Percentiles rank a stretch among this genome's conserved stretches.
phyloP scores from a whole-genome alignment of 306 rosid species.

The Lablab purpureus region DNA sequence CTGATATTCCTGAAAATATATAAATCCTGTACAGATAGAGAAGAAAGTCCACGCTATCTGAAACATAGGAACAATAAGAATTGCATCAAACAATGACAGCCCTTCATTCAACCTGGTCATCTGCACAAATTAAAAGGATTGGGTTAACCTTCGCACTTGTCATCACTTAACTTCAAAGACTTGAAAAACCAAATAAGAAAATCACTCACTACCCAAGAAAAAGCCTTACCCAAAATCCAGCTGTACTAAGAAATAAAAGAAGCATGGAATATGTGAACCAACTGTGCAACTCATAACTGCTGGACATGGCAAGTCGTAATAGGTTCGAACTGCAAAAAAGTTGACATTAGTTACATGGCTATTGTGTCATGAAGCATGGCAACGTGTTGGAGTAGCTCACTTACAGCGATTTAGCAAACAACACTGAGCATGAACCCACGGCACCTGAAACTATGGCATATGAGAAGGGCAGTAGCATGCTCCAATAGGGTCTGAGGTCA shows the following conservation, averaged over 20 bases:
- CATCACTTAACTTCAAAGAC: constrained; percentile 17
- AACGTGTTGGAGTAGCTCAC: constrained; percentile 50
- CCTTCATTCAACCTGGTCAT: constrained; percentile 99
- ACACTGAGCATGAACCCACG: constrained; percentile 95
- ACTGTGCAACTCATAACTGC: constrained; percentile 87
- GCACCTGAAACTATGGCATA: constrained; percentile 99
- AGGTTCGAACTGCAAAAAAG: constrained; percentile 74
- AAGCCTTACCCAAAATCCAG: constrained; percentile 96
- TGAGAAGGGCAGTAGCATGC: constrained; percentile 88
- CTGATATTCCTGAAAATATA: constrained; percentile 98
- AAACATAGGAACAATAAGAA: constrained; percentile 99
- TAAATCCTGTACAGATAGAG: constrained; percentile 95
- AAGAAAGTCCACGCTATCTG: constrained; percentile 98
- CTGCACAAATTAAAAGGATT: constrained; percentile 63
- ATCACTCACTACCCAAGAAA: constrained; percentile 78
- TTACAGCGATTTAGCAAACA: constrained; percentile 99
- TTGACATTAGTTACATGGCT: constrained; percentile 8
- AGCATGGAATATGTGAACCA: constrained; percentile 97
- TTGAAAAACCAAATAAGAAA: constrained; percentile 58
- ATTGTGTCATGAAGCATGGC: constrained; percentile 33
- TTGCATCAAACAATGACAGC: constrained; percentile 91
- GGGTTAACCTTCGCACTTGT: background rate
- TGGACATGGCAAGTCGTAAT: constrained; percentile 87
- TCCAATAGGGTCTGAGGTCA: constrained; percentile 88
- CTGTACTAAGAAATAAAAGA: constrained; percentile 93